These are phyloP conservation scores for Spathaspora passalidarum DNA, from an alignment of 805 yeast species.

Conservation along the genomic window DNA sequence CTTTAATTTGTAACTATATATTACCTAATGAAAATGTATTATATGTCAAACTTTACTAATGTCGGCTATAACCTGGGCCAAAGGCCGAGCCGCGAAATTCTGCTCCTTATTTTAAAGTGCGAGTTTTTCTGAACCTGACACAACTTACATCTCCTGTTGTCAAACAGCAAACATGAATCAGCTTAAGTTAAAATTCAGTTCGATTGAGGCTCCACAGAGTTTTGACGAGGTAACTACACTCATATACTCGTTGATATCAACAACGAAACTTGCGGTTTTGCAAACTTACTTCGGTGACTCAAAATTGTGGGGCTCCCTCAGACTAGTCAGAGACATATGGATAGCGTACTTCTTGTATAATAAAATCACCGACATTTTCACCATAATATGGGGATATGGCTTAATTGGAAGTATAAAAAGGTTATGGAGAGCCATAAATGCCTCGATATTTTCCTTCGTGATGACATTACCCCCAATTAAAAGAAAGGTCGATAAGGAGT, in stretches of 20 bases:
- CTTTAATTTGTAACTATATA: slow-evolving; percentile 8
- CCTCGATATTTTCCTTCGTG: slow-evolving; percentile 26
- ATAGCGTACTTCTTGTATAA: slow-evolving; percentile 13
- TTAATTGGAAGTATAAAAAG: slow-evolving; percentile 23
- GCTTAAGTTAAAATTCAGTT: not conserved
- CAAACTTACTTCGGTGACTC: slow-evolving; percentile 1
- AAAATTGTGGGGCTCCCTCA: not conserved
- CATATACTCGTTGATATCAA: not conserved
- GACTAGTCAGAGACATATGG: slow-evolving; percentile 17
- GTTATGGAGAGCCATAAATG: slow-evolving; percentile 9
- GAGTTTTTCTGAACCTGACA: no score
- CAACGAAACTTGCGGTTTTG: not conserved
- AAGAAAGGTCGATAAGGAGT: slow-evolving; percentile 58
- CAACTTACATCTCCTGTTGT: no score
- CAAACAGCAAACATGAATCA: not conserved
- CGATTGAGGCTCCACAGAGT: not conserved
- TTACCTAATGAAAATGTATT: not conserved
- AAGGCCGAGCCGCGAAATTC: no score
- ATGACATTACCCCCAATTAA: slow-evolving; percentile 52
- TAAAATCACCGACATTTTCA: slow-evolving; percentile 8
- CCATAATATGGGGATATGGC: slow-evolving; percentile 37
- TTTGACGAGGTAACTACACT: not conserved
- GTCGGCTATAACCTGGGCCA: no score
- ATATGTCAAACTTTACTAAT: not conserved
- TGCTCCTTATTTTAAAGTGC: no score